phyloP scores from a whole-genome alignment of 2,329 filamentous ascomycete species.

The Aspergillus jensenii region DNA sequence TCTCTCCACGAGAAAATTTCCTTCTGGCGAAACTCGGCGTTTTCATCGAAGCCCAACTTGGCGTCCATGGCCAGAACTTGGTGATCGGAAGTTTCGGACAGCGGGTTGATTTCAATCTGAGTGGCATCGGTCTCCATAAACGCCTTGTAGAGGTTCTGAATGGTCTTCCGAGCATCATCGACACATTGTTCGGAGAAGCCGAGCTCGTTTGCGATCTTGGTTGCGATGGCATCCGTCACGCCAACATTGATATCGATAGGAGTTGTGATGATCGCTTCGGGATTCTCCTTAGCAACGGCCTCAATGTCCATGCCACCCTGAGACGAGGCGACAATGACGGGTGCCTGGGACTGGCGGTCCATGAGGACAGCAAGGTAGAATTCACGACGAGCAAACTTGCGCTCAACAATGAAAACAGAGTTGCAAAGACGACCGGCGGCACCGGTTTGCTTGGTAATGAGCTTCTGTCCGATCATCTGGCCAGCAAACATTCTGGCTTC shows the following conservation, averaged over 20 bases:
- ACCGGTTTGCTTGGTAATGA: slow-evolving; percentile 99
- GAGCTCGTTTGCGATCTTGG: slow-evolving; percentile 83
- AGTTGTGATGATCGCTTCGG: slow-evolving; percentile 92
- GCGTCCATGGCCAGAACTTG: slow-evolving; percentile 99
- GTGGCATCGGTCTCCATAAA: slow-evolving; percentile 98
- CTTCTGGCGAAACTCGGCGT: slow-evolving; percentile 97
- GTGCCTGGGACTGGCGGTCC: slow-evolving; percentile 87
- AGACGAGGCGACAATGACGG: slow-evolving; percentile 95
- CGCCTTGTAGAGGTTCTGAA: slow-evolving; percentile 98
- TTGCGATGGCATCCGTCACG: slow-evolving; percentile 93
- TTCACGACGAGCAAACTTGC: slow-evolving; percentile 97
- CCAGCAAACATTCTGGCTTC: slow-evolving; percentile 95
- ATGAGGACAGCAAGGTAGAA: slow-evolving; percentile 99
- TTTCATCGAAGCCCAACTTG: slow-evolving; percentile 98
- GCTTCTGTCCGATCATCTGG: slow-evolving; percentile 99
- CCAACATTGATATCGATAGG: slow-evolving; percentile 90
- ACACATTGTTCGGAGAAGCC: slow-evolving; percentile 98
- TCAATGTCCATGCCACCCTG: slow-evolving; percentile 99
- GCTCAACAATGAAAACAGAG: slow-evolving; percentile 98
- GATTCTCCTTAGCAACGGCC: slow-evolving; percentile 95
- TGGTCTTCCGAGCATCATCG: slow-evolving; percentile 90
- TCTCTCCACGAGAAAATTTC: slow-evolving; percentile 94
- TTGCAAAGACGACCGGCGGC: slow-evolving; percentile 91
- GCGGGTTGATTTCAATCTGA: slow-evolving; percentile 99
- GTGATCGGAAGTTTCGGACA: slow-evolving; percentile 97